Base-by-base conservation (phyloP, 1,284 basidiomycete species). In the Marasmius tenuissimus region DNA sequence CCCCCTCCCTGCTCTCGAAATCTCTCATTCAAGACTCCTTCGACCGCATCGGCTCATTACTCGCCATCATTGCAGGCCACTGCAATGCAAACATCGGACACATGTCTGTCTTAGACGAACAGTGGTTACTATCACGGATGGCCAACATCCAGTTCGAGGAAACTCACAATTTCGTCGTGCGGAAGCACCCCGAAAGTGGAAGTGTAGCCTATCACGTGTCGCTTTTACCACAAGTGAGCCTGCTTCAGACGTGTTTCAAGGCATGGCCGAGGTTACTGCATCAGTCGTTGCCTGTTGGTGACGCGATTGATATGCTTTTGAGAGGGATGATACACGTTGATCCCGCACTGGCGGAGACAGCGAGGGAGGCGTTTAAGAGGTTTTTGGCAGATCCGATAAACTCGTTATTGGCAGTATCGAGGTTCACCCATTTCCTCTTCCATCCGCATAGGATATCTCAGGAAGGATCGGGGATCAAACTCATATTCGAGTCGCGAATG, bases 281-380 rank as follows among this genome's bases (percentile, higher is more conserved):
- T 65, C 71, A 73, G 0, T 79, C 81, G 58, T 76, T 85, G 57
- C 74, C 81, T 58, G 74, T 91, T 58, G 75, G 81, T 5, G 89
- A 90, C 54, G 85, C 89, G 0, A 82, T 96, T 57, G 89, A 94
- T 65, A 88, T 95, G 77, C 83, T 97, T 22, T 82, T 96, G 53
- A 85, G 88, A 20, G 92, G 92, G 0, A 84, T 94, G 22, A 84
- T 94, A 42, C 95, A 96, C 67, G 87, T 96, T 27, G 94, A 98
- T 66, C 90, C 92, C 1, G 71, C 75, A 1, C 79, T 97, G 3
- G 86, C 85, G 51, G 87, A 90, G 33, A 85, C 86, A 6, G 91
- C 95, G 0, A 81, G 82, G 9, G 78, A 81, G 1, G 89, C 94
- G 6, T 72, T 97, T 61, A 84, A 84, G 63, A 84, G 95, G 12